These are phyloP conservation scores for Endothia cerciana DNA, from an alignment of 2,329 filamentous ascomycete species.

Conservation along the genomic window DNA sequence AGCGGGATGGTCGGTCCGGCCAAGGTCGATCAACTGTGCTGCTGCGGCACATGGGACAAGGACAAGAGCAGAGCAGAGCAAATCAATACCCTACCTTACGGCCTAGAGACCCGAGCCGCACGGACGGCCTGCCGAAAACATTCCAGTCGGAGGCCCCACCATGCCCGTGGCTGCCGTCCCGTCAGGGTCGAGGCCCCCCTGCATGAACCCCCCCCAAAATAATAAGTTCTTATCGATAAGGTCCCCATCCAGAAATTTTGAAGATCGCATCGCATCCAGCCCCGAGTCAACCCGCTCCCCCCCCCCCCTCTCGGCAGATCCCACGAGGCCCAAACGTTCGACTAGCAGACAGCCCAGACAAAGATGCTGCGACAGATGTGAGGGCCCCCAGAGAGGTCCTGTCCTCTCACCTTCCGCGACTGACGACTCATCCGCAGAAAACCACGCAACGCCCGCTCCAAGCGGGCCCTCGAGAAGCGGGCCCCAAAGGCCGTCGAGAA, in stretches of 20 bases:
- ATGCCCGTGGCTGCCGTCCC: too few relatives aligned
- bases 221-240: conserved; percentile 27
- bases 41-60: background rate
- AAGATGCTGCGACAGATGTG: conserved; percentile 56
- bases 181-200: background rate
- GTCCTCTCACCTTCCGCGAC: background rate
- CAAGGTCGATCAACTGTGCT: too few relatives aligned
- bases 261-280: conserved; percentile 2
- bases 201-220: conserved; percentile 8
- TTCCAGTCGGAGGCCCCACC: too few relatives aligned
- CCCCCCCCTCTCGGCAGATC: background rate
- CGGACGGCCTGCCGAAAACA: too few relatives aligned
- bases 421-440: conserved; percentile 46
- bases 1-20: too few relatives aligned
- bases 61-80: background rate
- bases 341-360: background rate
- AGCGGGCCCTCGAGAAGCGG: conserved; percentile 91
- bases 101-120: too few relatives aligned
- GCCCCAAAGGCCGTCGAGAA: conserved; percentile 89
- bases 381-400: background rate
- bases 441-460: conserved; percentile 79
- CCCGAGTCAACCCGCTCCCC: background rate
- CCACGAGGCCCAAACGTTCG: background rate
- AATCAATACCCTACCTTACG: background rate
- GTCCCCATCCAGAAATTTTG: conserved; percentile 25